These are phyloP conservation scores for Lentinula detonsa DNA, from an alignment of 768 basidiomycete species.

Conservation along the genomic window DNA sequence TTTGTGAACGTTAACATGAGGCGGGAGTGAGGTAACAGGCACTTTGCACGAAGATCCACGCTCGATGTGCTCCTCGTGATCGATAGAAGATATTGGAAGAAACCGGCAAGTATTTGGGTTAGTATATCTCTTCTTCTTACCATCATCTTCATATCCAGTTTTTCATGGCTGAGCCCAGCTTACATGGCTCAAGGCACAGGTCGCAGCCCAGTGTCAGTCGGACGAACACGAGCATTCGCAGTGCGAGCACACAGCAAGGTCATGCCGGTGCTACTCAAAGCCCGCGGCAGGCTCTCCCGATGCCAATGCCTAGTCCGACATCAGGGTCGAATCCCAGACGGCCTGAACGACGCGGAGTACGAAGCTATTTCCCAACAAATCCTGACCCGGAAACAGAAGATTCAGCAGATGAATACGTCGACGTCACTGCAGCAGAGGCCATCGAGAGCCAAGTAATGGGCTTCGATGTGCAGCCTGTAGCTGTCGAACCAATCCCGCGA, in stretches of 20 bases:
- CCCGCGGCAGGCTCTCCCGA: background rate
- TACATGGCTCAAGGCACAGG: background rate
- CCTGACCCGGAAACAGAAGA: background rate
- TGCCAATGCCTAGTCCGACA: background rate
- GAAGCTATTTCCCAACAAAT: background rate
- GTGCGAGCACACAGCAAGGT: background rate
- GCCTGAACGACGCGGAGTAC: background rate
- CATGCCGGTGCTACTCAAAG: background rate
- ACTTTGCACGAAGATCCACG: background rate
- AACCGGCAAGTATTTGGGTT: background rate
- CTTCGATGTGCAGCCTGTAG: background rate
- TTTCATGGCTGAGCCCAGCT: conserved; percentile 1
- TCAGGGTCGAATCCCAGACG: background rate
- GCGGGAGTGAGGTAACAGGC: background rate
- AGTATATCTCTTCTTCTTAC: background rate
- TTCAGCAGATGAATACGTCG: background rate
- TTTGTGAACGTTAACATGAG: background rate
- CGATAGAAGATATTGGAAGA: background rate
- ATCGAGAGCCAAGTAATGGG: background rate
- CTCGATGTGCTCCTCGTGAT: background rate
- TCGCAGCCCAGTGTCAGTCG: conserved; percentile 1
- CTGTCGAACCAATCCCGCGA: background rate
- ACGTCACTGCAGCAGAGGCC: background rate
- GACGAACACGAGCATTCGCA: background rate
- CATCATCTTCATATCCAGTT: background rate